phyloP scores from a whole-genome alignment of 1,139 yeast genomes.

The Blastobotrys illinoisensis region DNA sequence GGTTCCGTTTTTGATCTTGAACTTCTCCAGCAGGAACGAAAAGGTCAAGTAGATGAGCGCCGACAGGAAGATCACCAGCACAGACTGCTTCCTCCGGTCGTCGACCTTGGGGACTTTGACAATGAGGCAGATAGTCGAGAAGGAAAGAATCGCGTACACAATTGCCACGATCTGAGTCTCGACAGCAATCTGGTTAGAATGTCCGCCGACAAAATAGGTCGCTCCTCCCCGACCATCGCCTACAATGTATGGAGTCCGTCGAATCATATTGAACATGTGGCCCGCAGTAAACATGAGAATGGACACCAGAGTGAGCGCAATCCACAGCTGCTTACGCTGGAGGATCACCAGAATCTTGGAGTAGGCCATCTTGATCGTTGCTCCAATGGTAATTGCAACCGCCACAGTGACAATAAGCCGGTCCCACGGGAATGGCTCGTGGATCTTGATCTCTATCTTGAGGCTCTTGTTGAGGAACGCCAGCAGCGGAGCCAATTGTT shows the following conservation, averaged over 20 bases:
- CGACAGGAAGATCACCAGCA: slow-evolving; percentile 42
- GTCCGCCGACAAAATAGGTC: slow-evolving; percentile 62
- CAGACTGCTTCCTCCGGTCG: slow-evolving; percentile 34
- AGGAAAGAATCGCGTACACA: slow-evolving; percentile 35
- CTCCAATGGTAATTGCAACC: slow-evolving; percentile 21
- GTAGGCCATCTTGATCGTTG: slow-evolving; percentile 31
- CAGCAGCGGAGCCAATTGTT: slow-evolving; percentile 42
- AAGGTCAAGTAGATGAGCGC: slow-evolving; percentile 42
- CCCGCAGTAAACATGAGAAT: slow-evolving; percentile 78
- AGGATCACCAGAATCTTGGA: slow-evolving; percentile 31
- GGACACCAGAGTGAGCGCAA: slow-evolving; percentile 50
- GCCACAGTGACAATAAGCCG: slow-evolving; percentile 41
- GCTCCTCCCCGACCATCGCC: slow-evolving; percentile 50
- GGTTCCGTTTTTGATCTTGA: slow-evolving; percentile 51
- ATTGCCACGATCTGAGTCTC: slow-evolving; percentile 46
- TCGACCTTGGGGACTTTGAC: slow-evolving; percentile 47
- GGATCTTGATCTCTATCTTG: slow-evolving; percentile 43
- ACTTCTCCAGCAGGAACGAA: slow-evolving; percentile 47
- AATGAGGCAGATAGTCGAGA: slow-evolving; percentile 41
- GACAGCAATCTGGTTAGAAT: slow-evolving; percentile 66
- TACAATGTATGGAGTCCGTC: slow-evolving; percentile 67
- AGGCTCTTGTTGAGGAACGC: slow-evolving; percentile 34
- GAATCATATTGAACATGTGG: slow-evolving; percentile 86
- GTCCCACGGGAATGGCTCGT: slow-evolving; percentile 56
- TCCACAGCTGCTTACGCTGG: slow-evolving; percentile 56